Conservation (phyloP, 345 rosid genomes). For the Erysimum cheiranthoides region DNA sequence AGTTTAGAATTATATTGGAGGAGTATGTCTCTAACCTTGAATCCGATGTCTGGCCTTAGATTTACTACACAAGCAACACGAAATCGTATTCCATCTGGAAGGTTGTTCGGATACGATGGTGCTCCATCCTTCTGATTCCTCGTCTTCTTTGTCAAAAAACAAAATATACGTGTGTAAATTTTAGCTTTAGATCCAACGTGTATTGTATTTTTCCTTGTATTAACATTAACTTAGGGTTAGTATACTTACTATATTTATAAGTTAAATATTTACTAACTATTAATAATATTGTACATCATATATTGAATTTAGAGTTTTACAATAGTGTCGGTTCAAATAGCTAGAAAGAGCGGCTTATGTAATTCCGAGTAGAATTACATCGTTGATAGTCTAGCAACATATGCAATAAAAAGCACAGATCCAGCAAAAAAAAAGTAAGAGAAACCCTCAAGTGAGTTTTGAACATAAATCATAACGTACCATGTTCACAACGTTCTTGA, state of each 20-base stretch:
- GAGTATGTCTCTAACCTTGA: constrained; percentile 49
- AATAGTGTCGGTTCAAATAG: constrained; percentile 42
- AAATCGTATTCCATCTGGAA: constrained; percentile 49
- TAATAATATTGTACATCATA: no score
- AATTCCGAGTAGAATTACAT: constrained; percentile 56
- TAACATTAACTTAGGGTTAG: no score
- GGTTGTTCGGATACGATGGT: constrained; percentile 16
- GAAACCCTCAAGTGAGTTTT: background rate
- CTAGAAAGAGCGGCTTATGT: constrained; percentile 64
- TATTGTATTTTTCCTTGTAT: no score
- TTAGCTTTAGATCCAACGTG: no score
- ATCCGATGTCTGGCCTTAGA: constrained; percentile 55
- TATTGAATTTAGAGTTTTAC: background rate
- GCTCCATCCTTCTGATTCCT: constrained; percentile 1
- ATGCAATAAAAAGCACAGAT: background rate
- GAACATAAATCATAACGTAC: constrained; percentile 7
- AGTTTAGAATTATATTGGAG: background rate
- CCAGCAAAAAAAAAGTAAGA: background rate
- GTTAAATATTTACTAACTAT: no score
- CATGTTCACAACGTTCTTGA: constrained; percentile 24
- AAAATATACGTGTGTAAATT: background rate
- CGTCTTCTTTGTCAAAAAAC: constrained; percentile 14
- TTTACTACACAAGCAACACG: constrained; percentile 54
- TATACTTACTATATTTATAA: no score
- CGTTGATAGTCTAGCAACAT: constrained; percentile 59